Base-by-base conservation (phyloP, 1,284 basidiomycete genomes). In the Caloboletus firmus region DNA sequence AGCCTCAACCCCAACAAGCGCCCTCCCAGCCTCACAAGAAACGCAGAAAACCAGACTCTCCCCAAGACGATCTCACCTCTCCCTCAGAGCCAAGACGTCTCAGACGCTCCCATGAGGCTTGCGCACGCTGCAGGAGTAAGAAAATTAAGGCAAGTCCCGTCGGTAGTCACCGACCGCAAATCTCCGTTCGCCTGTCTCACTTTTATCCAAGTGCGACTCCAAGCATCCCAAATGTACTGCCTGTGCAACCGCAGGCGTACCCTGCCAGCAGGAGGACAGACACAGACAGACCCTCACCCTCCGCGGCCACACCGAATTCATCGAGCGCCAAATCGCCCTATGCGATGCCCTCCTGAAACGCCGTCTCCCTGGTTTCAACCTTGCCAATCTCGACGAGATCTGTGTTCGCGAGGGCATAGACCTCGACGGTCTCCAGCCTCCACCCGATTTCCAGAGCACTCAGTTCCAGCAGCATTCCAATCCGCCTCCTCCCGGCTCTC, bases 81-180 rank as follows among this genome's bases (percentile, higher is more conserved):
- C 73, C 80, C 49, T 79, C 83, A 54, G 88, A 90, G 69, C 86
- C 88, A 47, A 81, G 89, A 64, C 82, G 89, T 56, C 80, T 92
- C 65, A 79, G 89, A 63, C 83, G 90, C 65, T 91, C 89, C 64
- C 89, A 92, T 76, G 90, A 92, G 74, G 89, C 89, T 59, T 92
- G 89, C 78, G 85, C 89, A 61, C 82, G 90, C 69, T 92, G 90
- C 79, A 87, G 90, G 80, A 87, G 85, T 76, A 91, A 92, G 82
- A 91, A 91, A 85, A 92, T 91, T 75, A 92, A 92, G 87, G 90
- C 85, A 87, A 84, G 87, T 87, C 79, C 84, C 83, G 85, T 80
- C 87, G 87, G 87, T 80, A 79, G 79, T 81, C 79, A 82, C 85
- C 86, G 85, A 83, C 86, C 83, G 84, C 84, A 88, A 87, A 79